Evolutionary conservation across 73 alveolate genomes (phyloP), one percentile per base, ranked within the genome.

Genomic region (Stentor roeselii): DNA sequence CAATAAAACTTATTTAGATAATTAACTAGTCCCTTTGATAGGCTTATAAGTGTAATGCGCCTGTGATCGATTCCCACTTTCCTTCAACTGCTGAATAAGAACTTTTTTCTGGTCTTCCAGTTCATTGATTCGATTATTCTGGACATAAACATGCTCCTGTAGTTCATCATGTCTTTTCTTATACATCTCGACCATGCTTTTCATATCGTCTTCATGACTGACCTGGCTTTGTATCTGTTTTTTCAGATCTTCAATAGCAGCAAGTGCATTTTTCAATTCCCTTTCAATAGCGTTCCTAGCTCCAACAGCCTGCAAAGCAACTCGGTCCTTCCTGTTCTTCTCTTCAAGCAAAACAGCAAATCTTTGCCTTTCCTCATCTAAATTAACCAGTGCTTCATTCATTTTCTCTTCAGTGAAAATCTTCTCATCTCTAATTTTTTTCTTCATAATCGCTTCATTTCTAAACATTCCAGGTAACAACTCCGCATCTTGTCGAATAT

Each of bases 381-480:
- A 76, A 74, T 84, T 59, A 42, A 78, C 82, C 11, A 85, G 76
- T 0, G 96, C 96, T 30, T 84, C 90, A 60, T 84, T 67, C 96
- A 88, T 91, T 39, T 78, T 67, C 27, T 75, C 91, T 15, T 67
- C 96, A 37, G 96, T 92, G 35, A 84, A 89, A 36, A 83, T 92
- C 86, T 84, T 87, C 30, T 91, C 93, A 58, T 88, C 39, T 83
- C 83, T 84, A 88, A 92, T 87, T 39, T 87, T 31, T 32, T 88
- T 91, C 78, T 92, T 87, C 86, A 88, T 87, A 37, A 89, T 83
- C 3, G 96, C 96, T 50, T 91, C 96, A 50, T 87, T 88, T 82
- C 96, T 91, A 87, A 91, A 91, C 96, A 91, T 91, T 36, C 87
- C 38, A 27, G 96, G 96, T 2, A 91, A 87, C 37, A 91, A 80